phyloP scores from a whole-genome alignment of 225 moss, liverwort and hornwort species.

The Polytrichum formosum region DNA sequence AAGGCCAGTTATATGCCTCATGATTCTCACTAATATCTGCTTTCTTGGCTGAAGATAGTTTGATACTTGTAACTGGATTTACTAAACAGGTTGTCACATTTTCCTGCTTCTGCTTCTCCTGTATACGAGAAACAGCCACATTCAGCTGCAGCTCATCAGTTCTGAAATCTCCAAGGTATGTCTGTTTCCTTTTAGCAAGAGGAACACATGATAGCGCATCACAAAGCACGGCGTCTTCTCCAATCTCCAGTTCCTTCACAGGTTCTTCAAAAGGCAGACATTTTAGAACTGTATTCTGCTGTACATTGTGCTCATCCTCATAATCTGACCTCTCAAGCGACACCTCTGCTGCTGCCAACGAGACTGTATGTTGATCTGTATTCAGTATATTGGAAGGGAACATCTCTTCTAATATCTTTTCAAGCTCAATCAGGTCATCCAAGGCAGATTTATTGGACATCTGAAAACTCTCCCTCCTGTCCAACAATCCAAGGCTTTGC shows the following conservation, averaged over 20 bases:
- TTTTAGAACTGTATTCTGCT: background rate
- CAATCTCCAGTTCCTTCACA: too few relatives aligned
- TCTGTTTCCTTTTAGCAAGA: constrained; percentile 6
- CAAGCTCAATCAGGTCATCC: constrained; percentile 27
- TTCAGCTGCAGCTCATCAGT: constrained; percentile 5
- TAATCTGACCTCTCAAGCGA: too few relatives aligned
- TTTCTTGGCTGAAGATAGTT: background rate
- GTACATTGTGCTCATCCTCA: too few relatives aligned
- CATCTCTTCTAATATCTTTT: constrained; percentile 28
- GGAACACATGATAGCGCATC: background rate
- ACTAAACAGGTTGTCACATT: too few relatives aligned
- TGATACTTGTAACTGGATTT: too few relatives aligned
- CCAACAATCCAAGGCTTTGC: constrained; percentile 30
- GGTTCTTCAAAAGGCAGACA: constrained; percentile 8
- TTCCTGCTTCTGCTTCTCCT: too few relatives aligned
- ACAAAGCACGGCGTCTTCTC: background rate
- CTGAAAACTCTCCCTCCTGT: constrained; percentile 4
- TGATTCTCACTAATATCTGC: background rate
- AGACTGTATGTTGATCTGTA: too few relatives aligned
- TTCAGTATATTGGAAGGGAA: constrained; percentile 17
- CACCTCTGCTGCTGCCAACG: too few relatives aligned
- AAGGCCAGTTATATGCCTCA: constrained; percentile 18
- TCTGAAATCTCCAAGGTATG: constrained; percentile 25
- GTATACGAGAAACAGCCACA: background rate
- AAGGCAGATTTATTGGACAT: background rate